Evolutionary conservation across 345 rosid species (phyloP).

Genomic region (Geranium rotundifolium): DNA sequence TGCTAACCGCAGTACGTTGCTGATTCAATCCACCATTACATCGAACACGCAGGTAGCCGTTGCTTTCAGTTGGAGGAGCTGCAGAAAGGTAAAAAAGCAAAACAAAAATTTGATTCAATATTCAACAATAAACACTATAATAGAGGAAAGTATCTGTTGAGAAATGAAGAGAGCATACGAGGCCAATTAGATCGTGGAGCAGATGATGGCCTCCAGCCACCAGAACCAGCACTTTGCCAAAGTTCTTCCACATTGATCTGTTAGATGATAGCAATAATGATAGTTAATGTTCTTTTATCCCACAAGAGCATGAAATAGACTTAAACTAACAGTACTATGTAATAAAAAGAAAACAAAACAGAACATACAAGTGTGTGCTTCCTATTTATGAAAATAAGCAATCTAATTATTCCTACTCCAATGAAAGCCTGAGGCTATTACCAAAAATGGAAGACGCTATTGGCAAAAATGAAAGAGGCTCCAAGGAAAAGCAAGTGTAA

Average conservation of each 20-base stretch:
- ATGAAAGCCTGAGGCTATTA: too few species aligned
- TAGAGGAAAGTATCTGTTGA: neutral
- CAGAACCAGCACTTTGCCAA: conserved; percentile 80
- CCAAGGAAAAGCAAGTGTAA: too few species aligned
- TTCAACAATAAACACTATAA: neutral
- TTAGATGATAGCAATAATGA: neutral
- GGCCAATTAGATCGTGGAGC: conserved; percentile 95
- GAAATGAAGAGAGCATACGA: conserved; percentile 29
- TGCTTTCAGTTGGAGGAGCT: conserved; percentile 81
- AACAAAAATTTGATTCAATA: neutral
- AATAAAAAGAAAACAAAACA: too few species aligned
- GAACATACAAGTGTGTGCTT: too few species aligned
- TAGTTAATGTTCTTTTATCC: neutral
- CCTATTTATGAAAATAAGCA: too few species aligned
- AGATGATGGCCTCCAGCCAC: conserved; percentile 94
- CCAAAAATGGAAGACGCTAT: too few species aligned
- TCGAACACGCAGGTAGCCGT: conserved; percentile 92
- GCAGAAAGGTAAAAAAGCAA: conserved; percentile 16
- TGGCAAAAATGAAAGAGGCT: too few species aligned
- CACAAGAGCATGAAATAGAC: too few species aligned
- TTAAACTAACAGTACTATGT: too few species aligned
- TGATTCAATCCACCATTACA: conserved; percentile 98
- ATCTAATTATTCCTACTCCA: too few species aligned
- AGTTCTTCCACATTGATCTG: conserved; percentile 71
- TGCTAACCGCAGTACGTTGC: conserved; percentile 91